These are phyloP conservation scores for Medicago lupulina DNA, from an alignment of 306 rosid species.

Conservation along the genomic window DNA sequence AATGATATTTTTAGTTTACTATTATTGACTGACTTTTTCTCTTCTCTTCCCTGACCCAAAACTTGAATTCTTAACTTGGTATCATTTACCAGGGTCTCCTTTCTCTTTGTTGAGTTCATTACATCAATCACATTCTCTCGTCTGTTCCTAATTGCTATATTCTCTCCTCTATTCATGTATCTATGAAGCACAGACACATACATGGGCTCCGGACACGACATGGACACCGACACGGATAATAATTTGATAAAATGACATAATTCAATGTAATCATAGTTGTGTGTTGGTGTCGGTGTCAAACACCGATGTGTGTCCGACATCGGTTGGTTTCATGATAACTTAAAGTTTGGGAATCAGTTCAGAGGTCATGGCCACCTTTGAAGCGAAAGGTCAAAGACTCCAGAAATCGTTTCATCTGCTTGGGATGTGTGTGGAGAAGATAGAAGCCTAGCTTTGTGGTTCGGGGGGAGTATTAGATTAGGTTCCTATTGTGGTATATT, in stretches of 20 bases:
- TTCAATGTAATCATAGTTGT: too few relatives aligned
- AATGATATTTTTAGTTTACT: not conserved
- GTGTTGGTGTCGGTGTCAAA: too few relatives aligned
- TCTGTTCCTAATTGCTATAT: not conserved
- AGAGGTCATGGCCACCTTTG: not conserved
- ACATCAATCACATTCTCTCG: not conserved
- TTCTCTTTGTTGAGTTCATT: not conserved
- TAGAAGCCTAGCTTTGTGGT: not conserved
- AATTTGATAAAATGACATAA: too few relatives aligned
- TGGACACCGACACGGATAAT: too few relatives aligned
- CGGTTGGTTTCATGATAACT: not conserved
- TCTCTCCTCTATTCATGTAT: not conserved
- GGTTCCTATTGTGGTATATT: too few relatives aligned
- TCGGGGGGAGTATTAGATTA: not conserved
- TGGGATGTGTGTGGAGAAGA: slow-evolving; percentile 4
- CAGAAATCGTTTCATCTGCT: not conserved
- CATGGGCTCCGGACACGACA: too few relatives aligned
- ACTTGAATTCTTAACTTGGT: not conserved
- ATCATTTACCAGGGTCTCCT: not conserved
- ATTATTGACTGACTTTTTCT: not conserved
- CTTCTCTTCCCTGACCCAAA: not conserved
- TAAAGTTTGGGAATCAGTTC: not conserved
- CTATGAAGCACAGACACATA: too few relatives aligned
- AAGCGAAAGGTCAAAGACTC: not conserved
- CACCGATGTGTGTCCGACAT: too few relatives aligned